phyloP scores from a whole-genome alignment of 441 rosid genomes.

The Francoa sonchifolia region DNA sequence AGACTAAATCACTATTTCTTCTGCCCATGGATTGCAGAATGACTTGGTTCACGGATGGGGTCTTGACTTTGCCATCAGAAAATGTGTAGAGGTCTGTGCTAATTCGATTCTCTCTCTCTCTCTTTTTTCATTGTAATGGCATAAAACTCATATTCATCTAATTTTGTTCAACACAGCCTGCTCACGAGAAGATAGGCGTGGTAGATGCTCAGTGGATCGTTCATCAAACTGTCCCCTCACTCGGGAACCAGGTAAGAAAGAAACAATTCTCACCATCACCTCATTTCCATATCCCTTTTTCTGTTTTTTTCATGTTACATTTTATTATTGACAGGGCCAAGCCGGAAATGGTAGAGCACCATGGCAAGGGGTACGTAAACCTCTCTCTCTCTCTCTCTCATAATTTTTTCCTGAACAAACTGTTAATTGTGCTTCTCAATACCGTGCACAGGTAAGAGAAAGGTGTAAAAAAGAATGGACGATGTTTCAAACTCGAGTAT shows the following conservation, averaged over 20 bases:
- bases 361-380: slow-evolving; percentile 68
- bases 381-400: background rate
- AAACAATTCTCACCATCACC: too few species aligned
- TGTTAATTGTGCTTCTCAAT: background rate
- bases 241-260: slow-evolving; percentile 65
- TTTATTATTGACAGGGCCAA: slow-evolving; percentile 45
- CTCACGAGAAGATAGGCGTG: slow-evolving; percentile 93
- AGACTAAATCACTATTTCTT: background rate
- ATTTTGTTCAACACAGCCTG: slow-evolving; percentile 49
- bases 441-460: slow-evolving; percentile 61
- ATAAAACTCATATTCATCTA: background rate
- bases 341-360: slow-evolving; percentile 50
- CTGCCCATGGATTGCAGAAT: slow-evolving; percentile 41
- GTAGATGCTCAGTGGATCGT: slow-evolving; percentile 97
- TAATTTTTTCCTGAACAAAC: background rate
- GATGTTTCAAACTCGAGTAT: slow-evolving; percentile 53
- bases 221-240: slow-evolving; percentile 87
- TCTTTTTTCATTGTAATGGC: background rate
- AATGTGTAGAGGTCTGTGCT: slow-evolving; percentile 67
- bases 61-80: slow-evolving; percentile 86
- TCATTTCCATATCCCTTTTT: slow-evolving; percentile 1
- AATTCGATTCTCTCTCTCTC: background rate
- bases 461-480: slow-evolving; percentile 87
- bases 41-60: slow-evolving; percentile 99
- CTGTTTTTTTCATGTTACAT: slow-evolving; percentile 1